A percentile compares a stretch with the other conserved stretches of the same genome.
Conservation (phyloP, 306 rosid genomes). For the Amphicarpaea edgeworthii region DNA sequence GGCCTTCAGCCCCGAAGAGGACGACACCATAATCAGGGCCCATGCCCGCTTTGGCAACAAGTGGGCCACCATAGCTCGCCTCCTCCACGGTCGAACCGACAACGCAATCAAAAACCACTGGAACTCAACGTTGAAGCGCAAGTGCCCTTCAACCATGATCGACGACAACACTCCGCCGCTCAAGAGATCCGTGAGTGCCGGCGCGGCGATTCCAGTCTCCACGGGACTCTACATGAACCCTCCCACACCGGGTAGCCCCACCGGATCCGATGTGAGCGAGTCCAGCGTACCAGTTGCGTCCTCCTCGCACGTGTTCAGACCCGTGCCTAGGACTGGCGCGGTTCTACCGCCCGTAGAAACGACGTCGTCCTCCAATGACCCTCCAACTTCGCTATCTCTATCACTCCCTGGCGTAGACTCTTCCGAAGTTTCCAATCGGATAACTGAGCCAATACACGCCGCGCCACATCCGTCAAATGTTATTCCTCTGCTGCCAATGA, state of each 20-base stretch:
- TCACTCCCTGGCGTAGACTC: slow-evolving; percentile 84
- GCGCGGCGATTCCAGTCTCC: slow-evolving; percentile 71
- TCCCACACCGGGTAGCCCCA: slow-evolving; percentile 69
- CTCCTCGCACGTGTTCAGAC: slow-evolving; percentile 65
- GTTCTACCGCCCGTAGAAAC: slow-evolving; percentile 72
- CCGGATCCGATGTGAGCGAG: slow-evolving; percentile 93
- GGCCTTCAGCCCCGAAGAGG: slow-evolving; percentile 85
- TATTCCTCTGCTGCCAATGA: slow-evolving; percentile 47
- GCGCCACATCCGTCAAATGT: slow-evolving; percentile 2
- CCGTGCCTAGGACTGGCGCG: slow-evolving; percentile 72
- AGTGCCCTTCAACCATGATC: slow-evolving; percentile 59
- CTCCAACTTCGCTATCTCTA: slow-evolving; percentile 79
- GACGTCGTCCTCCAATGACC: slow-evolving; percentile 69
- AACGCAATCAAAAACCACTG: slow-evolving; percentile 99
- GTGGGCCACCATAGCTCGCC: slow-evolving; percentile 98
- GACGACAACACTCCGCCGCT: slow-evolving; percentile 60
- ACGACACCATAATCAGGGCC: slow-evolving; percentile 85
- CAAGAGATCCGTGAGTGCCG: slow-evolving; percentile 80
- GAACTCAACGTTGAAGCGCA: slow-evolving; percentile 94
- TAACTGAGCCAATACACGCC: slow-evolving; percentile 31
- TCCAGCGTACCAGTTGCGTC: slow-evolving; percentile 68
- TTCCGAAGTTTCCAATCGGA: slow-evolving; percentile 54
- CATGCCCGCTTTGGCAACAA: slow-evolving; percentile 95
- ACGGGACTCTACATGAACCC: slow-evolving; percentile 70
- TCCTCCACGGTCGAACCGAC: slow-evolving; percentile 87